A percentile compares a stretch with the other conserved stretches of the same genome.
Conservation (phyloP, 148 eudicot genomes). For the Silene conica region DNA sequence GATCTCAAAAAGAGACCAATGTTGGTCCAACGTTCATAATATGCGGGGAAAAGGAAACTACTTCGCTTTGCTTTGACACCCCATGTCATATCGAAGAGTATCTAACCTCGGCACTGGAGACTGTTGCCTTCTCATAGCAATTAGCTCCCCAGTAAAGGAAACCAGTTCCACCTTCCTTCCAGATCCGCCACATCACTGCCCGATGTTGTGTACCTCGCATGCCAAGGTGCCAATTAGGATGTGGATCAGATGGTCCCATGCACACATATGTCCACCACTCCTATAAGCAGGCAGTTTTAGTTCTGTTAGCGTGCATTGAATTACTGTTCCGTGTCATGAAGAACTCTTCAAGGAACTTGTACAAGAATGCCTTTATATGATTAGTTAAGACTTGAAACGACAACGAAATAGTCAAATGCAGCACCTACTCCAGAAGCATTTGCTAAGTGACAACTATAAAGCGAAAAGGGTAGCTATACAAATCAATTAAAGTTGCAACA, state of each 20-base stretch:
- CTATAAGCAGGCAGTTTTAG: conserved; percentile 30
- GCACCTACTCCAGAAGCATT: background rate
- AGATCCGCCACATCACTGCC: conserved; percentile 99
- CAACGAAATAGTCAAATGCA: background rate
- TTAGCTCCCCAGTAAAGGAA: conserved; percentile 98
- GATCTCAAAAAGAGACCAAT: background rate
- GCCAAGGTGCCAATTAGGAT: conserved; percentile 98
- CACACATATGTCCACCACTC: conserved; percentile 99
- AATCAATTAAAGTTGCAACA: background rate
- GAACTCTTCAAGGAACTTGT: background rate
- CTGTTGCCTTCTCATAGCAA: conserved; percentile 90
- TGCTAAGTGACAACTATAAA: background rate
- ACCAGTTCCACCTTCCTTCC: conserved; percentile 99
- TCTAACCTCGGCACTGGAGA: conserved; percentile 89
- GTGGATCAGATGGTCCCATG: conserved; percentile 98
- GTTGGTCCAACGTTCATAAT: background rate
- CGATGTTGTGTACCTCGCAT: conserved; percentile 99
- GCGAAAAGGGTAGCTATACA: background rate
- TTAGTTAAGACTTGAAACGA: background rate
- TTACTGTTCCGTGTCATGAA: background rate
- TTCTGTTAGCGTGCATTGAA: conserved; percentile 1
- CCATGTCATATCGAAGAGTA: background rate
- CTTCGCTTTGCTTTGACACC: background rate
- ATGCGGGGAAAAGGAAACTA: background rate
- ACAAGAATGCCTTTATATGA: background rate